Conservation (phyloP, 345 rosid genomes). For the Anastatica hierochuntica region DNA sequence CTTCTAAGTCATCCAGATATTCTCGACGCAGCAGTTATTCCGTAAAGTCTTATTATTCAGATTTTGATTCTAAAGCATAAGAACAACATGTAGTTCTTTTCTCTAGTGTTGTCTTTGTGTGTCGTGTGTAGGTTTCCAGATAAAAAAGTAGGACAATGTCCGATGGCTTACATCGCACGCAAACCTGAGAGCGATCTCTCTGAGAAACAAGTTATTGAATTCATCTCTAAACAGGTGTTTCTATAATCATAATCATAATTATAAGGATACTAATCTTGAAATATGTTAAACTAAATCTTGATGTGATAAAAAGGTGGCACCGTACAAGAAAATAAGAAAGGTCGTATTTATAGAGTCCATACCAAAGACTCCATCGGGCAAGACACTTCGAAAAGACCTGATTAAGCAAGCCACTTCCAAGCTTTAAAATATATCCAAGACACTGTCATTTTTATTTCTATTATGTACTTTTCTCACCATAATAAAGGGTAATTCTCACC, state of each 20-base stretch:
- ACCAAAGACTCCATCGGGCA: slow-evolving; percentile 80
- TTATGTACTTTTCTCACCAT: too few species aligned
- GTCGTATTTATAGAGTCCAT: slow-evolving; percentile 29
- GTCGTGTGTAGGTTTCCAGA: slow-evolving; percentile 49
- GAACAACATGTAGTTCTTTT: not conserved
- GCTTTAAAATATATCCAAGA: slow-evolving; percentile 31
- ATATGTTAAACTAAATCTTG: not conserved
- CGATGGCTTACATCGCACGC: slow-evolving; percentile 66
- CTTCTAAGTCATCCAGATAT: slow-evolving; percentile 52
- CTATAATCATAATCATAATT: not conserved
- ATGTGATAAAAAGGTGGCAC: slow-evolving; percentile 47
- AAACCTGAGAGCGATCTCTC: slow-evolving; percentile 33
- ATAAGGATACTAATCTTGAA: too few species aligned
- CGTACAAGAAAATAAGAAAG: slow-evolving; percentile 65
- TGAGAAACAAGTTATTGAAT: slow-evolving; percentile 39
- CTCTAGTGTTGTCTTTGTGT: not conserved
- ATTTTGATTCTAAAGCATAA: too few species aligned
- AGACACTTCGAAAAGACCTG: slow-evolving; percentile 75
- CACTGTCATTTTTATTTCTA: too few species aligned
- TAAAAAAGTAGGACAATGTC: slow-evolving; percentile 58
- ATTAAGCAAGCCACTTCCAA: slow-evolving; percentile 61
- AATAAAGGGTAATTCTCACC: too few species aligned
- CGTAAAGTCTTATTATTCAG: slow-evolving; percentile 24
- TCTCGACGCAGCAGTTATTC: slow-evolving; percentile 69
- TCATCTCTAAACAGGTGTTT: slow-evolving; percentile 47